Conservation (phyloP, 306 rosid genomes). For the Erythrophleum fordii region DNA sequence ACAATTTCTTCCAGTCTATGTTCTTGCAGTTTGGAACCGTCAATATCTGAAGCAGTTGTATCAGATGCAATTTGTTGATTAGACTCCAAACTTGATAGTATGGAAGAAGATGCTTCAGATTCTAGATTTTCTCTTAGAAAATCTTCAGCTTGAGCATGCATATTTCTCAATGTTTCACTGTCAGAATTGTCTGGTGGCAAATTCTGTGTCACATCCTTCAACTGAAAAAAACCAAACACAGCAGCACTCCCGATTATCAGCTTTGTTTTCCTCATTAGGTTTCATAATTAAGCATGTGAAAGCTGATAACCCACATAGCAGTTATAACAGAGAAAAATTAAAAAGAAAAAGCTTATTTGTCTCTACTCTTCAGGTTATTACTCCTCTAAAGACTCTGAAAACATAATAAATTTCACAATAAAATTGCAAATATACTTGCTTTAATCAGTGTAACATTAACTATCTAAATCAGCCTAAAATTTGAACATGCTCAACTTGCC, state of each 20-base stretch:
- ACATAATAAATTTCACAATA: neutral
- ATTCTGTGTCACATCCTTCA: constrained; percentile 49
- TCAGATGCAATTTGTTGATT: constrained; percentile 31
- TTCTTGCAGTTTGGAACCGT: constrained; percentile 34
- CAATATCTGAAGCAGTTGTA: constrained; percentile 24
- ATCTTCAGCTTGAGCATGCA: constrained; percentile 54
- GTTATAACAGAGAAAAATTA: neutral
- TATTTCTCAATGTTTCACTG: constrained; percentile 42
- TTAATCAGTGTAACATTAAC: neutral
- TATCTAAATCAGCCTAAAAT: neutral
- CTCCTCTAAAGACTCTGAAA: neutral
- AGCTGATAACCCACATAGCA: neutral
- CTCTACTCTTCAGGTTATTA: neutral
- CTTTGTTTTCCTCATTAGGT: neutral
- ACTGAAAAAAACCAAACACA: constrained; percentile 40
- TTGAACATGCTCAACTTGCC: no score
- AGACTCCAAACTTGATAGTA: constrained; percentile 32
- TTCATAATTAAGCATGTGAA: neutral
- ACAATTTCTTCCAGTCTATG: constrained; percentile 22
- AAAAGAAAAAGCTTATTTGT: neutral
- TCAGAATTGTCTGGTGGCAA: constrained; percentile 50
- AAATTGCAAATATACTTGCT: neutral
- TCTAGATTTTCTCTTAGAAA: constrained; percentile 43
- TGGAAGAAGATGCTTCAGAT: constrained; percentile 34
- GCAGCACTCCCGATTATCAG: neutral